Conservation (phyloP, 208 protist genomes). For the Strigomonas culicis region DNA sequence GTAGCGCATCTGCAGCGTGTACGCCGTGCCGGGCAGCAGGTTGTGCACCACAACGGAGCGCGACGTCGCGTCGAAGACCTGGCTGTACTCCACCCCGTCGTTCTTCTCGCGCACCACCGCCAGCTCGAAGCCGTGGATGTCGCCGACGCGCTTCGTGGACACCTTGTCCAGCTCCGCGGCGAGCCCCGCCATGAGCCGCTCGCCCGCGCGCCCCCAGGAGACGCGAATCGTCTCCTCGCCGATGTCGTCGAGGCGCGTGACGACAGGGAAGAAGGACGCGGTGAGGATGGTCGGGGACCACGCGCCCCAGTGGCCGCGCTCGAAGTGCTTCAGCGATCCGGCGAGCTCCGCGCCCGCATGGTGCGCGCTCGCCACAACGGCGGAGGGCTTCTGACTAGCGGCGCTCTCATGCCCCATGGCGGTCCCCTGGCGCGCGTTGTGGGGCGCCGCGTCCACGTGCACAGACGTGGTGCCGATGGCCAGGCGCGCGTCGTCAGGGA, state of each 20-base stretch:
- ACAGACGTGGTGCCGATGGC: not conserved
- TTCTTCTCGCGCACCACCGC: constrained; percentile 65
- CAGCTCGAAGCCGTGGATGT: constrained; percentile 70
- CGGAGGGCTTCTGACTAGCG: no score
- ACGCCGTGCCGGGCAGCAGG: constrained; percentile 61
- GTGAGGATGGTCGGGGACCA: constrained; percentile 63
- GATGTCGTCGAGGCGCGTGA: constrained; percentile 51
- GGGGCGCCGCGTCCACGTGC: not conserved
- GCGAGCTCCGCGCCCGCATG: not conserved
- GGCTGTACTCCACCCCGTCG: constrained; percentile 60
- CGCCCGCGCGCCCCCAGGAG: constrained; percentile 58
- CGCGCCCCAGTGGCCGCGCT: constrained; percentile 43
- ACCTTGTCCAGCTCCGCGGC: constrained; percentile 46
- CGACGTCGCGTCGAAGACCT: constrained; percentile 45
- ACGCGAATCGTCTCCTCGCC: constrained; percentile 84
- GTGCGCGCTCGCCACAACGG: no score
- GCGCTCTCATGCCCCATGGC: no score
- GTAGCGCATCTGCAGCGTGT: constrained; percentile 85
- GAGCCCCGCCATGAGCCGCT: constrained; percentile 6
- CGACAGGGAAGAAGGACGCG: constrained; percentile 53
- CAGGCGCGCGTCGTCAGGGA: not conserved
- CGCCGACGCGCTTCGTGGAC: constrained; percentile 31
- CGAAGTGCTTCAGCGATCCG: not conserved
- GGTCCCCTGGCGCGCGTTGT: no score
- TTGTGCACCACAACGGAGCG: constrained; percentile 63